Evolutionary conservation across 2,329 filamentous ascomycete species (phyloP).

Genomic region (Xylogone sp.): DNA sequence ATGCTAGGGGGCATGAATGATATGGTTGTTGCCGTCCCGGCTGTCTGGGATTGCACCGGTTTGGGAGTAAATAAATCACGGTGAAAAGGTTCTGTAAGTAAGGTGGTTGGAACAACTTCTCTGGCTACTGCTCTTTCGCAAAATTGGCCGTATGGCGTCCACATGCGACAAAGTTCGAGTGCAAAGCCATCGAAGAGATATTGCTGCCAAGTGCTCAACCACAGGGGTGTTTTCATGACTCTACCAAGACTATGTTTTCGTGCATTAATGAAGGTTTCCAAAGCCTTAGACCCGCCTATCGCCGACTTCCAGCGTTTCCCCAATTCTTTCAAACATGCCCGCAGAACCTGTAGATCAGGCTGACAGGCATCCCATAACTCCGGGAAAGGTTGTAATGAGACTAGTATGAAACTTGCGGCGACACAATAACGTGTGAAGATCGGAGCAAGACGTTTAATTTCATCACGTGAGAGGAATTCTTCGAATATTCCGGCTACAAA

Average conservation of each 20-base stretch:
- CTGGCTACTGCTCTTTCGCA: background rate
- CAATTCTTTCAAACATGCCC: background rate
- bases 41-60: background rate
- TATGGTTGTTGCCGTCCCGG: background rate
- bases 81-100: background rate
- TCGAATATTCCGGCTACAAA: constrained; percentile 2
- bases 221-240: background rate
- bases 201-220: background rate
- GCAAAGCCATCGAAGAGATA: background rate
- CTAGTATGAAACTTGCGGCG: background rate
- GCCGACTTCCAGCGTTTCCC: background rate
- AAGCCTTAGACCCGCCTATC: background rate
- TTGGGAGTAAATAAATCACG: background rate
- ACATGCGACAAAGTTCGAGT: background rate
- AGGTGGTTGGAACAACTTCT: background rate
- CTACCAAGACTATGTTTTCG: background rate
- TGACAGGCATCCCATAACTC: background rate
- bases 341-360: background rate
- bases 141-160: background rate
- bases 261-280: background rate
- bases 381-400: background rate
- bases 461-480: constrained; percentile 3
- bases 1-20: background rate
- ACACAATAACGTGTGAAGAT: constrained; percentile 3
- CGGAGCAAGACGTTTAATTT: constrained; percentile 3